Evolutionary conservation across 768 basidiomycete species (phyloP), one percentile per base, ranked within the genome.

Genomic region (Atractiella rhizophila): DNA sequence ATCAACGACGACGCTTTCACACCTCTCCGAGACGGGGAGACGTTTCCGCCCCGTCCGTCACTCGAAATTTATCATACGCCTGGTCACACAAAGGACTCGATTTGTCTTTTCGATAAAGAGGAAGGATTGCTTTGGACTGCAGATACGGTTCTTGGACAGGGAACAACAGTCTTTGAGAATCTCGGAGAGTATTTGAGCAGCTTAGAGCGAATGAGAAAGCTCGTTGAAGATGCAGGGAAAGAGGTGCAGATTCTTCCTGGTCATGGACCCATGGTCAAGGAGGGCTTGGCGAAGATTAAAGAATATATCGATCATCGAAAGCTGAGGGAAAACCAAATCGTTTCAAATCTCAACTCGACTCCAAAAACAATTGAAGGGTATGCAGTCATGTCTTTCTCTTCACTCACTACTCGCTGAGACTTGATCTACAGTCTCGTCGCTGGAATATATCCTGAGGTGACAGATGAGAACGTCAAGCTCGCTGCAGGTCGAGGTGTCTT

Each of bases 121-220:
- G 73, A 71, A 4, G 39, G 40, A 24, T 20, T 37, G 0, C 65
- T 94, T 13, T 85, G 86, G 62, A 86, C 82, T 0, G 80, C 76
- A 0, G 88, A 96, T 60, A 80, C 74, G 4, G 70, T 94, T 6
- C 68, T 96, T 24, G 88, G 88, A 0, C 72, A 83, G 47, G 83
- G 85, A 7, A 81, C 82, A 0, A 67, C 85, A 3, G 71, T 86
- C 4, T 91, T 94, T 55, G 76, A 78, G 49, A 76, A 88, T 51
- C 69, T 94, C 12, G 61, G 65, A 0, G 51, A 66, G 4, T 91
- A 85, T 52, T 57, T 86, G 18, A 45, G 60, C 4, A 74, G 71
- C 44, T 65, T 88, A 32, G 64, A 62, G 31, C 65, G 58, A 48
- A 44, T 19, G 30, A 23, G 27, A 24, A 13, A 27, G 4, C 28